Evolutionary conservation across 306 rosid species (phyloP).

Genomic region (Datisca glomerata): DNA sequence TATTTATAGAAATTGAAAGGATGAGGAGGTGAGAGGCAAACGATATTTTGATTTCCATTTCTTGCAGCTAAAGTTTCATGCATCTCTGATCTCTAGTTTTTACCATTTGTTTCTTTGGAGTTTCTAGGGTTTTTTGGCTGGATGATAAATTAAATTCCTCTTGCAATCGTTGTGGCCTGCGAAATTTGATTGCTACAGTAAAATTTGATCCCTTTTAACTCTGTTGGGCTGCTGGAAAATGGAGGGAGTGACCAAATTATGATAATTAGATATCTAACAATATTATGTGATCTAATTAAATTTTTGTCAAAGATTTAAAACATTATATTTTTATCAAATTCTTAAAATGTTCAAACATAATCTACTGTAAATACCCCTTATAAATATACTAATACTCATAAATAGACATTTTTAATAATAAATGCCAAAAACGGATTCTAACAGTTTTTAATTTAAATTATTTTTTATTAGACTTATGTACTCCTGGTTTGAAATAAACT

Average conservation of each 20-base stretch:
- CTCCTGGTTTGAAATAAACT: too few relatives aligned
- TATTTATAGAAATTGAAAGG: background rate
- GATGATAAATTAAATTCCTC: slow-evolving; percentile 1
- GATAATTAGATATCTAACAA: too few relatives aligned
- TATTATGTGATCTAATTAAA: too few relatives aligned
- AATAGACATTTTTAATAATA: too few relatives aligned
- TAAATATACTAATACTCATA: too few relatives aligned
- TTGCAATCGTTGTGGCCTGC: background rate
- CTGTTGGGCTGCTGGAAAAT: slow-evolving; percentile 12
- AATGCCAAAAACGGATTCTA: too few relatives aligned
- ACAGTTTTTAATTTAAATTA: too few relatives aligned
- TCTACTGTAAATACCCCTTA: too few relatives aligned
- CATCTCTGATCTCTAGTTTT: background rate
- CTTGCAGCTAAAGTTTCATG: background rate
- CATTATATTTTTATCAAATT: too few relatives aligned
- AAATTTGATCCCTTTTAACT: background rate
- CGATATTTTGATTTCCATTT: slow-evolving; percentile 5
- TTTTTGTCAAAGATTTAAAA: too few relatives aligned
- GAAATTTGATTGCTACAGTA: background rate
- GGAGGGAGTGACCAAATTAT: background rate
- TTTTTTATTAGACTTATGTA: too few relatives aligned
- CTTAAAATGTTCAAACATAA: too few relatives aligned
- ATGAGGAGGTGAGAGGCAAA: slow-evolving; percentile 1
- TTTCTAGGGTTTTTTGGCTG: slow-evolving; percentile 14
- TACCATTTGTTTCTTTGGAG: slow-evolving; percentile 3